A percentile compares a stretch with the other conserved stretches of the same genome.
Evolutionary conservation across 768 basidiomycete genomes (phyloP).

Genomic region (Hericium rajendrae): DNA sequence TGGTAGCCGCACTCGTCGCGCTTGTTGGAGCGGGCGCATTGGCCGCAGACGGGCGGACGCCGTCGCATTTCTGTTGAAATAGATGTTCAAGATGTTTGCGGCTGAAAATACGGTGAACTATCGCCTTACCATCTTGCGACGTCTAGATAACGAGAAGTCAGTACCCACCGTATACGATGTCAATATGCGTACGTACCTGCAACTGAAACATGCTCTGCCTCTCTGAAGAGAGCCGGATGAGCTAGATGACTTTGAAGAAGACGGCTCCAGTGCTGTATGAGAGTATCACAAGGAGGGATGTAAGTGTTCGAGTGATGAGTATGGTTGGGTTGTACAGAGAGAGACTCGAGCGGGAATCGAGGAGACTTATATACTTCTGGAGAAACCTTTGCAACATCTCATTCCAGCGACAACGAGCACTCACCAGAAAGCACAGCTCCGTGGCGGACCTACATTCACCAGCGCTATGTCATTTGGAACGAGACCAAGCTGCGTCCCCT

Average conservation of each 20-base stretch:
- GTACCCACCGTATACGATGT: background rate
- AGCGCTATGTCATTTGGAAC: too few relatives aligned
- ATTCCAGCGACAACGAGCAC: too few relatives aligned
- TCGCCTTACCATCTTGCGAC: constrained; percentile 11
- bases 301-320: too few relatives aligned
- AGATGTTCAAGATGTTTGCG: background rate
- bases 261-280: background rate
- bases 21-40: constrained; percentile 46
- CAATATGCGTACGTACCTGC: constrained; percentile 9
- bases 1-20: constrained; percentile 64
- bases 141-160: background rate
- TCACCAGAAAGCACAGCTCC: too few relatives aligned
- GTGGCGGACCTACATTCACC: too few relatives aligned
- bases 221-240: constrained; percentile 11
- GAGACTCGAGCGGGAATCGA: too few relatives aligned
- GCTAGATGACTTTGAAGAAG: background rate
- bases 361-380: too few relatives aligned
- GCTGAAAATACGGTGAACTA: background rate
- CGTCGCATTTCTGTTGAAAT: constrained; percentile 49
- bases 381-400: too few relatives aligned
- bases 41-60: constrained; percentile 52
- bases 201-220: constrained; percentile 15
- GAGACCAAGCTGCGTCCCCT: too few relatives aligned
- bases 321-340: too few relatives aligned
- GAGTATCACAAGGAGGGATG: too few relatives aligned